These are phyloP conservation scores for Nannizziopsis arthrosporioides DNA, from an alignment of 2,329 filamentous ascomycete species.

Conservation along the genomic window DNA sequence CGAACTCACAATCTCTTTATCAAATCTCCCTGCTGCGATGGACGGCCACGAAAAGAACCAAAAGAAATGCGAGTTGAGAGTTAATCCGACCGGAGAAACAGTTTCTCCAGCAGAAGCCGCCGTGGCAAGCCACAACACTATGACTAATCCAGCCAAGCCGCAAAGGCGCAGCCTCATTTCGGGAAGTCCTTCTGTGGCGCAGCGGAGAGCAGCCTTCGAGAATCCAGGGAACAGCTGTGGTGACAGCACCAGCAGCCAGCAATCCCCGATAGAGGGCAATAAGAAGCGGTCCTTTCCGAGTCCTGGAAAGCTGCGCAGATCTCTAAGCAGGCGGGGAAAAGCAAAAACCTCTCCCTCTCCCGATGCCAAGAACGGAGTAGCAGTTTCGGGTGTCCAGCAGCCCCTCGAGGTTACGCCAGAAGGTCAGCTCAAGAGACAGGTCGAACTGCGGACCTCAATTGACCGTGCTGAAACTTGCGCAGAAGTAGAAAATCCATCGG, in stretches of 20 bases:
- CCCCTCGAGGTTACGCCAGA: conserved; percentile 1
- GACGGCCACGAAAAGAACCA: not conserved
- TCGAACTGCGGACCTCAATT: not conserved
- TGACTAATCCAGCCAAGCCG: conserved; percentile 9
- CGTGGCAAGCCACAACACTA: conserved; percentile 5
- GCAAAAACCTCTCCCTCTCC: not conserved
- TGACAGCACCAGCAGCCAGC: not conserved
- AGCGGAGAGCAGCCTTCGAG: conserved; percentile 18
- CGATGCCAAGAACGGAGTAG: conserved; percentile 1
- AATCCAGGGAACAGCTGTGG: conserved; percentile 6
- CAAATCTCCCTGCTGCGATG: not conserved
- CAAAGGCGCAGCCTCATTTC: conserved; percentile 12
- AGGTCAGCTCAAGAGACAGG: not conserved
- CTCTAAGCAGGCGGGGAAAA: not conserved
- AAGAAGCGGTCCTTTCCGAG: conserved; percentile 3
- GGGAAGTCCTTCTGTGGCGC: conserved; percentile 16
- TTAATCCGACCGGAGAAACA: conserved; percentile 6
- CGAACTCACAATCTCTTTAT: not conserved
- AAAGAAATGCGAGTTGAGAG: not conserved
- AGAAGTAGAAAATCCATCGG: not conserved
- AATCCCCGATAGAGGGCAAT: conserved; percentile 1
- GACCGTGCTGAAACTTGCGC: not conserved
- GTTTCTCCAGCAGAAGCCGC: conserved; percentile 4
- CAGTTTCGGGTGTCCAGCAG: not conserved
- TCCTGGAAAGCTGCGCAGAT: conserved; percentile 2